These are phyloP conservation scores for Ceratobasidium sp. DNA, from an alignment of 1,284 basidiomycete species.

Conservation along the genomic window DNA sequence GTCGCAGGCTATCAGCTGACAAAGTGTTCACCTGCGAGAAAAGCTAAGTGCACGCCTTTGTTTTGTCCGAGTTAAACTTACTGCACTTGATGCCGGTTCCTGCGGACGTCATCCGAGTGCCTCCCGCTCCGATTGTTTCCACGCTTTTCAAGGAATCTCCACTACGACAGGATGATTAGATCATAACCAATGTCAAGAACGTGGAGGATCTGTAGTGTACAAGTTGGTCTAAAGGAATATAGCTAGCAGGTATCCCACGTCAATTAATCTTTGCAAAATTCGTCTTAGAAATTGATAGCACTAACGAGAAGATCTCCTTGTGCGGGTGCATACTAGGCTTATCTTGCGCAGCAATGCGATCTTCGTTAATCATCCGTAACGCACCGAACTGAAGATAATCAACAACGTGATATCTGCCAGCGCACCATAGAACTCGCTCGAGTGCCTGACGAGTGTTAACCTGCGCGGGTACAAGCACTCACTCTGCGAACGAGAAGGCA, in stretches of 20 bases:
- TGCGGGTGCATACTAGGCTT: constrained; percentile 53
- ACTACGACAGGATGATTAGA: constrained; percentile 54
- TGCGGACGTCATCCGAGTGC: constrained; percentile 89
- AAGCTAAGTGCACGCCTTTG: neutral
- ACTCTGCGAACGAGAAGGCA: constrained; percentile 84
- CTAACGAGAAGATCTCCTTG: constrained; percentile 86
- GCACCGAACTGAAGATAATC: constrained; percentile 67
- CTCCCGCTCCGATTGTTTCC: constrained; percentile 87
- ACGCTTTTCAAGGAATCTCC: constrained; percentile 90
- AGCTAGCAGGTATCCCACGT: constrained; percentile 7
- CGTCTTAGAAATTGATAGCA: constrained; percentile 68
- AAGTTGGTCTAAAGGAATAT: constrained; percentile 3
- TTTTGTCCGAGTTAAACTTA: constrained; percentile 55
- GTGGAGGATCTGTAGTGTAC: neutral
- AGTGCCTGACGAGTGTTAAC: neutral
- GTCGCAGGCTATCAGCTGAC: constrained; percentile 8
- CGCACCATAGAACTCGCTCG: neutral
- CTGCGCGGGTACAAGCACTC: constrained; percentile 53
- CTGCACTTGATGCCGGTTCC: constrained; percentile 90
- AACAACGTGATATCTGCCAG: constrained; percentile 68
- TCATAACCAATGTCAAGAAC: neutral
- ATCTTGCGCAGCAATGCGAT: constrained; percentile 66
- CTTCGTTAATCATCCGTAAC: constrained; percentile 88
- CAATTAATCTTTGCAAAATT: neutral
- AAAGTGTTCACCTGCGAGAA: neutral